phyloP scores from a whole-genome alignment of 2,329 filamentous ascomycete species.

The Apiospora arundinis region DNA sequence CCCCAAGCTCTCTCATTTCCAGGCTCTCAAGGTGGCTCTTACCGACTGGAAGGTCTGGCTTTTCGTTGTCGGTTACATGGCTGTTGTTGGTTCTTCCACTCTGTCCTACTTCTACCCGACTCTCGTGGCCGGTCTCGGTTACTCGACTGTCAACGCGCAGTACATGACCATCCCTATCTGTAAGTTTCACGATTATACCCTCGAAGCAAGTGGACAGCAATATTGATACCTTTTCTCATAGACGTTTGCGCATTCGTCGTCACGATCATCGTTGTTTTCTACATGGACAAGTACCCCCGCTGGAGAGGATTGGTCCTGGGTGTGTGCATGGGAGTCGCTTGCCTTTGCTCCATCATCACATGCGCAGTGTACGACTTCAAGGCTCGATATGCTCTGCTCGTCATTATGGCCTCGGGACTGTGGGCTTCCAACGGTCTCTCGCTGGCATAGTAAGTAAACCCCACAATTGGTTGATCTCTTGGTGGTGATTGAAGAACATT shows the following conservation, averaged over 20 bases:
- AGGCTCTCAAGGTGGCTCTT: constrained; percentile 39
- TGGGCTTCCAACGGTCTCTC: constrained; percentile 59
- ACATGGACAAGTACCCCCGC: constrained; percentile 52
- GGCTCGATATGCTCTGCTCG: constrained; percentile 59
- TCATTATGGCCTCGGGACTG: constrained; percentile 61
- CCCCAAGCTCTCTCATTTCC: constrained; percentile 52
- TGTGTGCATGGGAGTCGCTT: constrained; percentile 51
- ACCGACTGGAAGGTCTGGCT: constrained; percentile 48
- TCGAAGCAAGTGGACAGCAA: constrained; percentile 34
- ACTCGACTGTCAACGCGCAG: constrained; percentile 51
- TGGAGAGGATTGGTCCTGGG: constrained; percentile 56
- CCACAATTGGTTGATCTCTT: no score
- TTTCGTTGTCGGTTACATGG: constrained; percentile 50
- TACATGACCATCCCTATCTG: constrained; percentile 61
- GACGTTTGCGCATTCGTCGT: constrained; percentile 47
- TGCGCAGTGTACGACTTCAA: constrained; percentile 56
- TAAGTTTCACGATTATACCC: constrained; percentile 42
- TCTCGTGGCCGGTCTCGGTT: constrained; percentile 55
- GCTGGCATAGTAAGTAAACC: constrained; percentile 47
- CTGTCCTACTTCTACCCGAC: constrained; percentile 57
- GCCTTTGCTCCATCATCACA: constrained; percentile 46
- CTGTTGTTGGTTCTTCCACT: constrained; percentile 50
- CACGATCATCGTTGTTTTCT: constrained; percentile 52
- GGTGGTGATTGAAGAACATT: background rate
- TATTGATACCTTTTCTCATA: background rate